A percentile compares a stretch with the other conserved stretches of the same genome.
phyloP scores from a whole-genome alignment of 208 protist genomes.

The Acanthamoeba sp. region DNA sequence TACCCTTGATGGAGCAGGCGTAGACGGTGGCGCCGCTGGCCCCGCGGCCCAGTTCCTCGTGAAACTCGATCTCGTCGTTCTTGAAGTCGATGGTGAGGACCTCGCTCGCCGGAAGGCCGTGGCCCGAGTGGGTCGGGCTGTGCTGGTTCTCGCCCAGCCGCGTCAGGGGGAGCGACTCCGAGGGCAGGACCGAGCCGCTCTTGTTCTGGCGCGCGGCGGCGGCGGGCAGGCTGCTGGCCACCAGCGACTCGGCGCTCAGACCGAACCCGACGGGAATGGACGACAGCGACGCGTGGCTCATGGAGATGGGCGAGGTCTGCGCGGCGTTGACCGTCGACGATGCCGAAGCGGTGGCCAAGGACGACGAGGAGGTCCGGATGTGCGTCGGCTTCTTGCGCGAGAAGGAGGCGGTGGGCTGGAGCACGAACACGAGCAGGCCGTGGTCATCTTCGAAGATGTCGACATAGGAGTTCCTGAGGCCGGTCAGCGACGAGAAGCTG shows the following conservation, averaged over 20 bases:
- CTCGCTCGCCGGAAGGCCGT: not conserved
- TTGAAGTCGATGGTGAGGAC: constrained; percentile 61
- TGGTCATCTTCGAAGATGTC: constrained; percentile 31
- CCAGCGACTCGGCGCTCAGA: constrained; percentile 10
- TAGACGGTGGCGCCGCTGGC: constrained; percentile 37
- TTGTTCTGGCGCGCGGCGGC: not conserved
- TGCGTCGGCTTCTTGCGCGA: constrained; percentile 1
- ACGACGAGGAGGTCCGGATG: not conserved
- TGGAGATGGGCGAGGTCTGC: not conserved
- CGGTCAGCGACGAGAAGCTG: constrained; percentile 1
- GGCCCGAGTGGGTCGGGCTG: not conserved
- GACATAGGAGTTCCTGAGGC: not conserved
- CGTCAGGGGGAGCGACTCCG: not conserved
- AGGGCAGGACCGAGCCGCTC: not conserved
- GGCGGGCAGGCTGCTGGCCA: not conserved
- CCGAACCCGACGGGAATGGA: not conserved
- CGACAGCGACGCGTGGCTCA: not conserved
- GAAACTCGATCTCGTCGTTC: constrained; percentile 63
- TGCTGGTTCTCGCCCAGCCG: not conserved
- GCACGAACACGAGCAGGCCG: not conserved
- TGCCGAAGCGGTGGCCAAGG: not conserved
- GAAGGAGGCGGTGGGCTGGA: constrained; percentile 22
- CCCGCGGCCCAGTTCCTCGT: constrained; percentile 41
- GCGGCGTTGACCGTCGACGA: not conserved
- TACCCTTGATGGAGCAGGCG: constrained; percentile 37